These are phyloP conservation scores for Xylaria sp. DNA, from an alignment of 2,329 filamentous ascomycete species.

Conservation along the genomic window DNA sequence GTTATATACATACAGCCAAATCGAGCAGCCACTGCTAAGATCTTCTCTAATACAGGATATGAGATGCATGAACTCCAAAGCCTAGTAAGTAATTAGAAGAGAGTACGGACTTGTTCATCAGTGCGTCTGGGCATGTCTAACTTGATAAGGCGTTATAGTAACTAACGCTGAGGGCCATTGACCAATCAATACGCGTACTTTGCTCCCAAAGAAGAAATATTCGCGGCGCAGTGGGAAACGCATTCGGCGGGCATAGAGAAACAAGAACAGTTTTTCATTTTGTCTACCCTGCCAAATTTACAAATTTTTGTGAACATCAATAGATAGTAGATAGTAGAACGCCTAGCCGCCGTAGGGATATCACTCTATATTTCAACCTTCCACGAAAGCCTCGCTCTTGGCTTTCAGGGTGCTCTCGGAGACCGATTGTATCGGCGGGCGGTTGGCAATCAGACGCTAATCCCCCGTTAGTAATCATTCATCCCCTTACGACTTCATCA, in stretches of 20 bases:
- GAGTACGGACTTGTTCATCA: too few species aligned
- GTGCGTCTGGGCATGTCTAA: too few species aligned
- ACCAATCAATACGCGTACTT: slow-evolving; percentile 22
- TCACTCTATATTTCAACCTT: slow-evolving; percentile 40
- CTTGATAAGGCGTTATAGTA: not conserved
- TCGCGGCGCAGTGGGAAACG: not conserved
- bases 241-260: not conserved
- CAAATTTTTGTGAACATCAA: not conserved
- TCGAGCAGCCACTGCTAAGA: not conserved
- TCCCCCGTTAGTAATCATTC: slow-evolving; percentile 42
- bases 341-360: slow-evolving; percentile 7
- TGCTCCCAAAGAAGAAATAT: slow-evolving; percentile 30
- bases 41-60: not conserved
- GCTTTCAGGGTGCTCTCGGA: slow-evolving; percentile 48
- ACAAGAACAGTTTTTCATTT: slow-evolving; percentile 10
- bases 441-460: slow-evolving; percentile 65
- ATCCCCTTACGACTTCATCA: not conserved
- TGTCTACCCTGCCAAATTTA: slow-evolving; percentile 17
- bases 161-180: not conserved
- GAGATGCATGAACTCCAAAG: not conserved
- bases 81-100: not conserved
- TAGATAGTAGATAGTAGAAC: not conserved
- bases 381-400: slow-evolving; percentile 49
- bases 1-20: not conserved
- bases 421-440: slow-evolving; percentile 51